phyloP scores from a whole-genome alignment of 257 asterid species.

The Leptodermis oblonga region DNA sequence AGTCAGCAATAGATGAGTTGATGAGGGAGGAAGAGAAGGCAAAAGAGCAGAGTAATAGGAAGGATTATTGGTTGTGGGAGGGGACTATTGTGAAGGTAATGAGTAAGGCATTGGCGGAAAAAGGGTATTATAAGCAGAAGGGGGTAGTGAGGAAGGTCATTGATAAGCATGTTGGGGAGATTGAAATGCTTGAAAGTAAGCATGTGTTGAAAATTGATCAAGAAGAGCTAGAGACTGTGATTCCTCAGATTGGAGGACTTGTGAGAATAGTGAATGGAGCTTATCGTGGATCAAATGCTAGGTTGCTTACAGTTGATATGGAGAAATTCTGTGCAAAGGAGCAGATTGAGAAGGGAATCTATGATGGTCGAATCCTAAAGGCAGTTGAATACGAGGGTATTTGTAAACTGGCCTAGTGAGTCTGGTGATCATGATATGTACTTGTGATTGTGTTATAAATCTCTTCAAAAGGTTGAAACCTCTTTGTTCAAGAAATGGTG shows the following conservation, averaged over 20 bases:
- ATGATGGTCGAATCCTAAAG: constrained; percentile 77
- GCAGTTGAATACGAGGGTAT: constrained; percentile 87
- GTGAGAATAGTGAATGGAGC: constrained; percentile 89
- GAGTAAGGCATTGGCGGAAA: constrained; percentile 72
- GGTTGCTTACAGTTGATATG: constrained; percentile 56
- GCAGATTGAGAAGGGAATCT: constrained; percentile 84
- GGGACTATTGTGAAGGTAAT: constrained; percentile 82
- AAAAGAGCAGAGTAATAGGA: constrained; percentile 72
- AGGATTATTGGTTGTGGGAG: constrained; percentile 82
- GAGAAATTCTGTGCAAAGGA: constrained; percentile 67
- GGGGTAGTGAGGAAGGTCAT: constrained; percentile 69
- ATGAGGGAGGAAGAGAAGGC: constrained; percentile 84
- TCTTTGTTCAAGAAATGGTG: background rate
- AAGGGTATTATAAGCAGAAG: constrained; percentile 85
- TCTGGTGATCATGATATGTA: background rate
- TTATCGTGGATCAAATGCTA: constrained; percentile 70
- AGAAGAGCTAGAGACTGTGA: constrained; percentile 89
- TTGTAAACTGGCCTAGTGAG: constrained; percentile 58
- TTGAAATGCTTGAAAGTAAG: constrained; percentile 89
- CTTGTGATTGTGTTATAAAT: background rate
- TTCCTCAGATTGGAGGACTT: constrained; percentile 90
- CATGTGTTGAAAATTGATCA: constrained; percentile 87
- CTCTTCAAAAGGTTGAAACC: background rate
- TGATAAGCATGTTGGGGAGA: constrained; percentile 78
- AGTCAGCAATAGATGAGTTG: constrained; percentile 63